These are phyloP conservation scores for Acidiella bohemica DNA, from an alignment of 495 filamentous ascomycete species.

Conservation along the genomic window DNA sequence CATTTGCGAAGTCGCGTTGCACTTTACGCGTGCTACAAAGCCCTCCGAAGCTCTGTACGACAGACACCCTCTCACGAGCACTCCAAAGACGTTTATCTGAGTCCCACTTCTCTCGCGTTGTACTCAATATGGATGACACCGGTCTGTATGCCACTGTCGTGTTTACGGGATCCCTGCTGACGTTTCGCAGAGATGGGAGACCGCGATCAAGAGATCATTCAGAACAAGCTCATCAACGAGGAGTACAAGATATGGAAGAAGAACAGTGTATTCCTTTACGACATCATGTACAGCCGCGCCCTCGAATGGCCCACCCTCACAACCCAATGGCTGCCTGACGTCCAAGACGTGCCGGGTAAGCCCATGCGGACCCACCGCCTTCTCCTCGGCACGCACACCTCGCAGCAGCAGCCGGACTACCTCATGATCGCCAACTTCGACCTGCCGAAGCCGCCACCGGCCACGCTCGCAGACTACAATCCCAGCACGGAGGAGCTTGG, in stretches of 20 bases:
- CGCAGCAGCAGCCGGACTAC: constrained; percentile 75
- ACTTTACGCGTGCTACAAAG: constrained; percentile 4
- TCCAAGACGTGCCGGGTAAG: constrained; percentile 72
- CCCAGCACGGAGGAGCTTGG: constrained; percentile 86
- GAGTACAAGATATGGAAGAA: constrained; percentile 99
- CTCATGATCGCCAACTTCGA: constrained; percentile 88
- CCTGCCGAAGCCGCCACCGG: constrained; percentile 63
- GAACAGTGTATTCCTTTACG: constrained; percentile 95
- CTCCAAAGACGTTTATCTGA: too few species aligned
- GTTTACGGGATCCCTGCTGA: too few species aligned
- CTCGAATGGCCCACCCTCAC: constrained; percentile 97
- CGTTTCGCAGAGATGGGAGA: constrained; percentile 2
- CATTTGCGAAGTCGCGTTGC: too few species aligned
- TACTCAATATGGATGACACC: not conserved
- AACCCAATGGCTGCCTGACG: constrained; percentile 92
- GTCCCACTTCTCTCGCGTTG: not conserved
- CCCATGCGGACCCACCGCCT: constrained; percentile 80
- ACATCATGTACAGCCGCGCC: constrained; percentile 85
- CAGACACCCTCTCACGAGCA: not conserved
- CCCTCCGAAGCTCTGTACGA: too few species aligned
- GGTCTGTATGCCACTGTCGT: not conserved
- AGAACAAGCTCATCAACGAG: constrained; percentile 87
- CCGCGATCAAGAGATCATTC: constrained; percentile 34
- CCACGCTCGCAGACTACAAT: constrained; percentile 72
- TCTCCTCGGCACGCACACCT: constrained; percentile 89